Conservation (phyloP, 768 basidiomycete species). For the Rickenella mellea region DNA sequence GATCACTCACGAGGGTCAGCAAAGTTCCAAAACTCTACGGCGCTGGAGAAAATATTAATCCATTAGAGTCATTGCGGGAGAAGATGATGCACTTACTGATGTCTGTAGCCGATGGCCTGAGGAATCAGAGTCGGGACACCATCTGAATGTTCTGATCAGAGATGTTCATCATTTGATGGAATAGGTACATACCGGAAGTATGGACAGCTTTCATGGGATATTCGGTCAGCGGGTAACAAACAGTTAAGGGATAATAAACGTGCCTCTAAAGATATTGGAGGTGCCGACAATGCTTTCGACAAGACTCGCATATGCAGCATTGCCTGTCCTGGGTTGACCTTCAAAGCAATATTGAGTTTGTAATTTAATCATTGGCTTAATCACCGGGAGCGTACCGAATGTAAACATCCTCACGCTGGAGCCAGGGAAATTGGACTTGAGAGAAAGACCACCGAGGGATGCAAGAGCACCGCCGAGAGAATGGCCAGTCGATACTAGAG, state of each 20-base stretch:
- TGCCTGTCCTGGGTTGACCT: constrained; percentile 44
- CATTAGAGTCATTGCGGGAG: constrained; percentile 4
- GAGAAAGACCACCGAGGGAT: constrained; percentile 34
- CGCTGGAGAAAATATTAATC: constrained; percentile 17
- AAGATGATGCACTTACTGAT: constrained; percentile 22
- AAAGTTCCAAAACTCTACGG: constrained; percentile 40
- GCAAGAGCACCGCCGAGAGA: constrained; percentile 47
- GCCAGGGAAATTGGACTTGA: constrained; percentile 32
- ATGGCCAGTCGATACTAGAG: constrained; percentile 40
- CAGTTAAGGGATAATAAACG: not conserved
- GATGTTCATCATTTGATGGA: not conserved
- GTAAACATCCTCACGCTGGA: constrained; percentile 8
- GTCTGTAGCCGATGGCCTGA: constrained; percentile 34
- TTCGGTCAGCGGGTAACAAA: too few relatives aligned
- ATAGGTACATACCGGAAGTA: constrained; percentile 24
- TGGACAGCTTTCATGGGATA: constrained; percentile 39
- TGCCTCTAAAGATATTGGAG: constrained; percentile 32
- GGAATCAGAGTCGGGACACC: constrained; percentile 44
- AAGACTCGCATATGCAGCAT: constrained; percentile 28
- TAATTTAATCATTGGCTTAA: too few relatives aligned
- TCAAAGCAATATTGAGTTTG: too few relatives aligned
- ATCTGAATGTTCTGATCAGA: constrained; percentile 18
- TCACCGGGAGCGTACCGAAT: constrained; percentile 13
- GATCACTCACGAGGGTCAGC: constrained; percentile 25
- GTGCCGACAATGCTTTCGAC: constrained; percentile 28